phyloP scores from a whole-genome alignment of 2,329 filamentous ascomycete genomes.

The Botrytis tulipae region DNA sequence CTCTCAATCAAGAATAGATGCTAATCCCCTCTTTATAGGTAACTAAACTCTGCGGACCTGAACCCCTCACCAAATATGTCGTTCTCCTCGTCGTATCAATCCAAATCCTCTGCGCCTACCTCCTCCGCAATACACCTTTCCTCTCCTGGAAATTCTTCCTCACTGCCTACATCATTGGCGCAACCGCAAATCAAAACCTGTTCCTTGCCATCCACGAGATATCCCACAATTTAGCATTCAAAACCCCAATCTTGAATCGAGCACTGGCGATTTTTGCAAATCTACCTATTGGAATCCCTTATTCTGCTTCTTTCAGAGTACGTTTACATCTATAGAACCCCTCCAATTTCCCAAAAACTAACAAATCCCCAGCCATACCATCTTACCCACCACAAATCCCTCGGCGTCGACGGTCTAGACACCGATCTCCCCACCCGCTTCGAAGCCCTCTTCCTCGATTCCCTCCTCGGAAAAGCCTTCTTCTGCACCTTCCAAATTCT shows the following conservation, averaged over 20 bases:
- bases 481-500: conserved; percentile 99
- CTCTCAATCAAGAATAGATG: background rate
- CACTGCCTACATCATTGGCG: conserved; percentile 86
- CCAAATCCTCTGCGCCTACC: conserved; percentile 74
- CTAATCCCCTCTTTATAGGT: conserved; percentile 54
- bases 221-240: conserved; percentile 94
- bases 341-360: conserved; percentile 1
- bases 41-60: conserved; percentile 93
- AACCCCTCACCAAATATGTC: conserved; percentile 92
- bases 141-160: conserved; percentile 82
- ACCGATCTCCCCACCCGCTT: conserved; percentile 91
- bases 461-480: conserved; percentile 93
- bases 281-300: conserved; percentile 90
- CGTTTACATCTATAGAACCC: conserved; percentile 30
- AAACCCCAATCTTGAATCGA: conserved; percentile 74
- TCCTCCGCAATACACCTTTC: conserved; percentile 74
- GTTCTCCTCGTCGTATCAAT: conserved; percentile 80
- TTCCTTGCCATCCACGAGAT: conserved; percentile 99
- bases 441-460: conserved; percentile 91
- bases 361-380: conserved; percentile 73
- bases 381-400: conserved; percentile 96
- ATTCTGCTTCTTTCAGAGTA: conserved; percentile 91
- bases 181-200: conserved; percentile 96
- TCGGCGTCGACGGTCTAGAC: conserved; percentile 93
- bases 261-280: conserved; percentile 91